Evolutionary conservation across 2,329 filamentous ascomycete species (phyloP), one percentile per base, ranked within the genome.

Genomic region (Colletotrichum phormii): DNA sequence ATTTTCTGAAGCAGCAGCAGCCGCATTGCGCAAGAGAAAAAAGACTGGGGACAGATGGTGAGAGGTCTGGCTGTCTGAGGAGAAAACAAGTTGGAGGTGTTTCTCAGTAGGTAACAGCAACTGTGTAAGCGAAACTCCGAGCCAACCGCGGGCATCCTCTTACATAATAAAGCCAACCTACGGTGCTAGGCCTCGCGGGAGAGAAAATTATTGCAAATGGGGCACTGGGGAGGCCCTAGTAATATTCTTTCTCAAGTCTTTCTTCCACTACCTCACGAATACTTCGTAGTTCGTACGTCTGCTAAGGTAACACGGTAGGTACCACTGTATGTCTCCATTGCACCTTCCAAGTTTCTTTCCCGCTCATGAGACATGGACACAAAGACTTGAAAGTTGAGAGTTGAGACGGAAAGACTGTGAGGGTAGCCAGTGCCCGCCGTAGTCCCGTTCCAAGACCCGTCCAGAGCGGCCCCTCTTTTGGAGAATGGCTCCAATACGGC

Each of bases 91-190:
- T 18, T 49, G 37, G 51, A 29, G 61, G 18, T 33, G 63, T 67
- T 71, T 71, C 65, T 12, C 58, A 53, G 53, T 67, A 63, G 65
- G 70, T 72, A 71, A 73, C 66, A 70, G 57, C 61, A 73, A 73
- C 66, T 64, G 55, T 58, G 35, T 57, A 61, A 71, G 22, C 58
- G 67, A 60, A 57, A 42, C 54, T 1, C 26, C 65, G 51, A 70
- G 72, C 72, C 72, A 74, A 74, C 72, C 59, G 65, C 60, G 58
- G n/a, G 33, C 65, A 74, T 70, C 22, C 72, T 73, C 71, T 73
- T 73, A 73, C 71, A 73, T 73, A 73, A 73, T 71, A 61, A 64
- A 37, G 59, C 61, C 71, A 73, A 65, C 66, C 46, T 42, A 42
- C 37, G 15, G 37, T 18, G 37, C 37, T 72, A 69, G 70, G 57